Conservation (phyloP, 805 yeast species). For the Kazachstania psychrophila region DNA sequence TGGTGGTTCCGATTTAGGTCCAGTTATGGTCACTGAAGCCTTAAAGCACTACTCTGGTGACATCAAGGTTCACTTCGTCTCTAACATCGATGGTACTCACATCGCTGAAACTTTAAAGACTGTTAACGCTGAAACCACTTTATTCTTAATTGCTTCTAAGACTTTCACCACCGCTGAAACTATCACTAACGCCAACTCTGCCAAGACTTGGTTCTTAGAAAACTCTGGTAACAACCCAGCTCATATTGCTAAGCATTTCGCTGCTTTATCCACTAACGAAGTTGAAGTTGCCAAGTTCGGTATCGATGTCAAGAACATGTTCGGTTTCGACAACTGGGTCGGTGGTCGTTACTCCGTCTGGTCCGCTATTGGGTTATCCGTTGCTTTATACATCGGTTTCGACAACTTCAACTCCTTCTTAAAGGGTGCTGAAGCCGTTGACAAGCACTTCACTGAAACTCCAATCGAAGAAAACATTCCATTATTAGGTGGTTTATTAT, state of each 20-base stretch:
- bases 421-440: constrained; percentile 97
- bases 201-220: constrained; percentile 87
- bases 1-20: constrained; percentile 98
- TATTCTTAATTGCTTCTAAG: constrained; percentile 89
- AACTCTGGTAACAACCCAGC: constrained; percentile 47
- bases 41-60: constrained; percentile 78
- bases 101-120: constrained; percentile 78
- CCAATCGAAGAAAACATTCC: constrained; percentile 91
- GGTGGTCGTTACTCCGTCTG: constrained; percentile 99
- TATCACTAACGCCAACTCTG: constrained; percentile 88
- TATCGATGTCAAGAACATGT: constrained; percentile 96
- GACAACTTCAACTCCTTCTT: constrained; percentile 88
- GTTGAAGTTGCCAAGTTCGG: constrained; percentile 89
- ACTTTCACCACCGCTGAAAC: constrained; percentile 99
- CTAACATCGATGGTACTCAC: constrained; percentile 98
- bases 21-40: constrained; percentile 99
- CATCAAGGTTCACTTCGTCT: constrained; percentile 81
- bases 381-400: constrained; percentile 89
- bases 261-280: constrained; percentile 90
- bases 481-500: constrained; percentile 80
- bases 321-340: constrained; percentile 97
- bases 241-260: constrained; percentile 94
- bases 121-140: constrained; percentile 81
- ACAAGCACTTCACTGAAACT: constrained; percentile 75
- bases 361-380: constrained; percentile 96